Evolutionary conservation across 768 basidiomycete species (phyloP).

Genomic region (Sutorius australiensis): DNA sequence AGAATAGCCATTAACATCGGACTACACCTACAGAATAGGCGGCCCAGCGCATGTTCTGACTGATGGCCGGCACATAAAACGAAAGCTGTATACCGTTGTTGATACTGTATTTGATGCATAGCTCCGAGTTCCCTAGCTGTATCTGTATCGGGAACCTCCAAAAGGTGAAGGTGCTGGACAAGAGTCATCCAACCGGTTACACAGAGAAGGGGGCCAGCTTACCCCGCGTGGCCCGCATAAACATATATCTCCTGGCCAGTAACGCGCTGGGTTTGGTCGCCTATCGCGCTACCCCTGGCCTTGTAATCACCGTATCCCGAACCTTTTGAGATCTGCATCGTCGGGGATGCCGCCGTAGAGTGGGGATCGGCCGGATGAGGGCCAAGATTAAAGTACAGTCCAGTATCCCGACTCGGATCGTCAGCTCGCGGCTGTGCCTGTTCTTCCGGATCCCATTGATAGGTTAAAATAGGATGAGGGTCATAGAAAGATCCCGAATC

Average conservation of each 20-base stretch:
- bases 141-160: conserved; percentile 90
- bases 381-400: conserved; percentile 48
- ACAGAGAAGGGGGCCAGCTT: conserved; percentile 14
- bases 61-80: conserved; percentile 78
- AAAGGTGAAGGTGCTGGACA: conserved; percentile 77
- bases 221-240: conserved; percentile 56
- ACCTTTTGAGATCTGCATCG: background rate
- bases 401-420: conserved; percentile 24
- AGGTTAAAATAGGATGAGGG: conserved; percentile 63
- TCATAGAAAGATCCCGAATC: conserved; percentile 78
- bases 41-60: conserved; percentile 89
- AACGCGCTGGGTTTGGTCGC: conserved; percentile 40
- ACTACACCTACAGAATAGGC: conserved; percentile 65
- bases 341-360: conserved; percentile 40
- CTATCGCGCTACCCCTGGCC: conserved; percentile 14
- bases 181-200: background rate
- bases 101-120: conserved; percentile 75
- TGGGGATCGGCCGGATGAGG: conserved; percentile 77
- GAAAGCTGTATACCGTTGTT: conserved; percentile 73
- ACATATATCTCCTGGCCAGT: conserved; percentile 72
- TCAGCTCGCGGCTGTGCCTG: conserved; percentile 13
- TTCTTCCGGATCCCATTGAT: conserved; percentile 68
- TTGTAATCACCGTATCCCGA: conserved; percentile 15
- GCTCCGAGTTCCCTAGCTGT: conserved; percentile 66
- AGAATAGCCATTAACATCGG: background rate